A percentile compares a stretch with the other conserved stretches of the same genome.
phyloP scores from a whole-genome alignment of 1,139 yeast species.

The Wickerhamomyces sp. region DNA sequence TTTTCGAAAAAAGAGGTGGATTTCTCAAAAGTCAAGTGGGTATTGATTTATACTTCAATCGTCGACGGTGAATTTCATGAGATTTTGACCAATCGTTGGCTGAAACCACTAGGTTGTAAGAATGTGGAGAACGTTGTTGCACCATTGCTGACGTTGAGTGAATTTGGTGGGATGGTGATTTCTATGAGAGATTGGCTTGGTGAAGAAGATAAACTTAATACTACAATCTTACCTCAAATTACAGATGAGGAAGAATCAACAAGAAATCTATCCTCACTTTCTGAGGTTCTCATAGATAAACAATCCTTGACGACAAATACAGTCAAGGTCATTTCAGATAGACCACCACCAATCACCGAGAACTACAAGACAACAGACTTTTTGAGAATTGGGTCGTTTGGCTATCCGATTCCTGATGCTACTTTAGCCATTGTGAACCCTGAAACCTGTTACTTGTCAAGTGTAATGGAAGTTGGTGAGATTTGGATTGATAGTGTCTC shows the following conservation, averaged over 20 bases:
- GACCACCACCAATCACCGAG: constrained; percentile 51
- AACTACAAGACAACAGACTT: constrained; percentile 40
- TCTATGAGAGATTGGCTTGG: constrained; percentile 90
- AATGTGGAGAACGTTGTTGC: constrained; percentile 76
- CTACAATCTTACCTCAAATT: constrained; percentile 30
- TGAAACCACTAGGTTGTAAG: constrained; percentile 83
- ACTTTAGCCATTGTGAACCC: constrained; percentile 93
- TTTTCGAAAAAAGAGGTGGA: constrained; percentile 77
- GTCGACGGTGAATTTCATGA: constrained; percentile 94
- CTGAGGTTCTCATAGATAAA: constrained; percentile 76
- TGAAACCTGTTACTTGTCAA: constrained; percentile 66
- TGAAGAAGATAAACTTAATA: constrained; percentile 55
- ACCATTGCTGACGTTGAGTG: constrained; percentile 85
- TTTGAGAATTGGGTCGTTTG: constrained; percentile 84
- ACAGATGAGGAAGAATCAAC: constrained; percentile 25
- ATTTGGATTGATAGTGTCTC: constrained; percentile 95
- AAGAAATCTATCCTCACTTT: constrained; percentile 28
- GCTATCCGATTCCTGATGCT: constrained; percentile 91
- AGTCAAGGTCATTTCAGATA: constrained; percentile 63
- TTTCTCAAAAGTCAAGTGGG: constrained; percentile 79
- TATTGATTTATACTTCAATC: constrained; percentile 83
- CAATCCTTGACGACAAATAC: constrained; percentile 75
- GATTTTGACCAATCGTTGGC: constrained; percentile 85
- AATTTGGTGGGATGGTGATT: constrained; percentile 95
- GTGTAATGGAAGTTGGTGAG: constrained; percentile 85